Evolutionary conservation across 2,329 filamentous ascomycete species (phyloP), one percentile per base, ranked within the genome.

Genomic region (Scorias spongiosa): DNA sequence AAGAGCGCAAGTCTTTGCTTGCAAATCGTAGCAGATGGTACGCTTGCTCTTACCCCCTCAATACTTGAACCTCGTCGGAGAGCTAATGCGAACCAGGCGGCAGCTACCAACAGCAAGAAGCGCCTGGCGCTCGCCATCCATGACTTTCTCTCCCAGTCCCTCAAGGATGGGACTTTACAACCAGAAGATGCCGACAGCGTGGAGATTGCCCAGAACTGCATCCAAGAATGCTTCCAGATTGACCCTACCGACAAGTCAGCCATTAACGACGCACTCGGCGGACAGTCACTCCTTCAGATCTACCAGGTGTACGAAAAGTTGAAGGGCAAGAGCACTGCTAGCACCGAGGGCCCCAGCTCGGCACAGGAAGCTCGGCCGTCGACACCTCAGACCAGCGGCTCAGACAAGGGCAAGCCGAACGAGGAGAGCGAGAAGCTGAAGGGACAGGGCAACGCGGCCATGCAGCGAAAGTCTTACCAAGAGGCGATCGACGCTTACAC

Each of bases 301-400:
- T 98, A 93, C 73, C 79, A 79, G 59, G 87, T 95, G 51, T 96
- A 95, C 67, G 91, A 98, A 69, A 94, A 93, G 67, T 76, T 95
- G 51, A 88, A 88, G 69, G 74, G 76, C 47, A 80, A 76, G 62
- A 70, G 66, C 43, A 66, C 65, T 4, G 63, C 49, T 53, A 64
- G 70, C 43, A 65, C 72, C 5, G 58, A 71, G 39, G 62, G 64
- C 20, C 45, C 57, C 48, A 59, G 59, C 45, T 59, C 63, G 43
- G 60, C 66, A 43, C 41, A 48, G 18, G 51, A 53, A 46, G 53
- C 34, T 14, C 46, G 49, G 10, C 52, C 63, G 40, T 43, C 46
- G 32, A 51, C 54, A 17, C 51, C 60, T 38, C 53, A 61, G 32
- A 67, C 53, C 12, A 59, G 53, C 57, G 68, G 55, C 66, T 78